Base-by-base conservation (phyloP, 768 basidiomycete species). In the Artomyces pyxidatus region DNA sequence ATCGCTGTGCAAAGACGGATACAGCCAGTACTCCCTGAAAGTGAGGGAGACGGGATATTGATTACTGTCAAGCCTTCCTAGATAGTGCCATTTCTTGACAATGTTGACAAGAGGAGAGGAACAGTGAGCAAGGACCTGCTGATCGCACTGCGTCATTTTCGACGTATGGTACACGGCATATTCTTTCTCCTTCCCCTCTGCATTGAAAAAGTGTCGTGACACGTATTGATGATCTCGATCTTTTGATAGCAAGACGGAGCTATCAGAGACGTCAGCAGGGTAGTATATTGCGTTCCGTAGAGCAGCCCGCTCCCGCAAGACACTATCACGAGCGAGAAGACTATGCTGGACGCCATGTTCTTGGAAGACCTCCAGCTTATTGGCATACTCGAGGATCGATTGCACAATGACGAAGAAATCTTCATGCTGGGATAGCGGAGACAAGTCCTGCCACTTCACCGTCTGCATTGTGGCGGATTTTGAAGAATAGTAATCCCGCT, bases 341-440 rank as follows among this genome's bases (percentile, higher is more conserved):
- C 11, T 7, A 40, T 41, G 42, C 14, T 5, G 21, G 11, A 3
- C 10, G 3, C 44, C 38, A 30, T 12, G 10, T 9, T 51, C 40
- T n/a, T 47, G 29, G 6, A 51, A 32, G 6, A 21, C 7, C 27
- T 51, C 45, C 8, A 51, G 16, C 10, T 37, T 40, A 19, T 3
- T 22, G 3, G 50, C 45, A 26, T 51, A 45, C 6, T 37, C 40
- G 19, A 51, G 4, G n/a, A 52, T 14, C 6, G 40, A 17, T 17
- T 16, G 22, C n/a, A 30, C 42, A 14, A 27, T 26, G 3, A 41
- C n/a, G 32, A 23, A 14, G 16, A 52, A 48, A 16, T 26, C 47
- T 14, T 52, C n/a, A 28, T 44, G 45, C 7, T 52, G 51, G 16
- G 51, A 41, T 12, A 52, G 42, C 10, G 22, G 19, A 2, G 47